A percentile compares a stretch with the other conserved stretches of the same genome.
Conservation (phyloP, 2,329 filamentous ascomycete species). For the Aspergillus caelatus region DNA sequence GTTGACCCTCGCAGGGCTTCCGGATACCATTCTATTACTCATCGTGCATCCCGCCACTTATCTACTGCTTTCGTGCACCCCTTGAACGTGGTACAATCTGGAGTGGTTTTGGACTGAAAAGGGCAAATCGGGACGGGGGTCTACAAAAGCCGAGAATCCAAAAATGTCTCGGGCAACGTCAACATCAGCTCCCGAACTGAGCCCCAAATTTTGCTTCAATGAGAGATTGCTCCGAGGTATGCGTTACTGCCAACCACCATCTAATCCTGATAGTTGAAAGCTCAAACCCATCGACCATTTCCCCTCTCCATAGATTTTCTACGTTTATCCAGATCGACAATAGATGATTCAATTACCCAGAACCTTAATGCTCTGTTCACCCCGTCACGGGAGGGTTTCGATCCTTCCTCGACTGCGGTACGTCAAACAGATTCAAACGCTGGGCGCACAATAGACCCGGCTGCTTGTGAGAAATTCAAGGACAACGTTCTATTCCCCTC, state of each 20-base stretch:
- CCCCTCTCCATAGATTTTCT: constrained; percentile 72
- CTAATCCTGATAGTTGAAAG: background rate
- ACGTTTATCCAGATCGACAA: constrained; percentile 76
- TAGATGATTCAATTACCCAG: constrained; percentile 92
- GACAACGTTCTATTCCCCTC: constrained; percentile 79
- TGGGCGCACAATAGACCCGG: constrained; percentile 59
- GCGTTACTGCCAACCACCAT: constrained; percentile 20
- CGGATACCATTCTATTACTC: background rate
- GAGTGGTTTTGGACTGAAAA: constrained; percentile 43
- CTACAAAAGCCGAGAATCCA: constrained; percentile 21
- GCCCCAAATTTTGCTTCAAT: constrained; percentile 78
- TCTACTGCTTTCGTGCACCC: constrained; percentile 1
- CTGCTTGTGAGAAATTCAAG: constrained; percentile 73
- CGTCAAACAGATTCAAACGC: constrained; percentile 56
- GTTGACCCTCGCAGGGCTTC: background rate
- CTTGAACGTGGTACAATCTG: constrained; percentile 33
- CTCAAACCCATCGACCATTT: constrained; percentile 14
- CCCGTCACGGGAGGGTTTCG: constrained; percentile 71
- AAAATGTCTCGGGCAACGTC: constrained; percentile 46
- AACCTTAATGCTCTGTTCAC: constrained; percentile 88
- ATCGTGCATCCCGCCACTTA: background rate
- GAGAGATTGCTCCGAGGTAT: constrained; percentile 69
- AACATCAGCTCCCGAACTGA: constrained; percentile 57
- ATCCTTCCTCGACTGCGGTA: constrained; percentile 73
- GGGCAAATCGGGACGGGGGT: constrained; percentile 27